These are phyloP conservation scores for Aulographum hederae DNA, from an alignment of 2,329 filamentous ascomycete genomes.

Conservation along the genomic window DNA sequence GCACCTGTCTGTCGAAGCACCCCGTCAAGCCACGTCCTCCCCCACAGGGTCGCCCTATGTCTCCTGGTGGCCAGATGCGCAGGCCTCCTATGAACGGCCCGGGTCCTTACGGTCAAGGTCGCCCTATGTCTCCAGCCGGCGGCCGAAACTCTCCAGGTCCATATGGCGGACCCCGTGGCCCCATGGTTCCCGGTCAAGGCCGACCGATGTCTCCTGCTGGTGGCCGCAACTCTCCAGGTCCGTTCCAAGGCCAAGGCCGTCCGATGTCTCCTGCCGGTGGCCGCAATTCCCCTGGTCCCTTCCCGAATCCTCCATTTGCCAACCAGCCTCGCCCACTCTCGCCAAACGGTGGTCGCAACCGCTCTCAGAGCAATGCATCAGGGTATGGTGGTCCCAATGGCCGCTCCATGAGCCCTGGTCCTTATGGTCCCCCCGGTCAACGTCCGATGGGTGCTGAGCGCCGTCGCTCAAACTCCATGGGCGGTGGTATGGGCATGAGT, in stretches of 20 bases:
- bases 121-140: conserved; percentile 19
- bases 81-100: conserved; percentile 15
- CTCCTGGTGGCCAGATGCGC: conserved; percentile 13
- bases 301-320: conserved; percentile 5
- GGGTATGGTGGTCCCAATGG: neutral
- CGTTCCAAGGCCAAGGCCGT: conserved; percentile 18
- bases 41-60: conserved; percentile 13
- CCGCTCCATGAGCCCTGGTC: conserved; percentile 19
- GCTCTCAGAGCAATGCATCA: neutral
- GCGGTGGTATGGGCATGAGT: conserved; percentile 10
- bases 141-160: conserved; percentile 7
- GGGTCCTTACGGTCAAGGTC: conserved; percentile 15
- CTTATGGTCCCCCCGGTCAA: conserved; percentile 14
- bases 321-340: conserved; percentile 6
- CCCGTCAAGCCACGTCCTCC: conserved; percentile 65
- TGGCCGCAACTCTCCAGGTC: conserved; percentile 29
- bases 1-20: conserved; percentile 81
- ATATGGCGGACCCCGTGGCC: too few species aligned
- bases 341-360: conserved; percentile 1
- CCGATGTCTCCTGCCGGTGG: conserved; percentile 21
- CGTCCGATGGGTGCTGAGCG: conserved; percentile 6
- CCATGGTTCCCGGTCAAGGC: too few species aligned
- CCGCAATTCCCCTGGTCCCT: conserved; percentile 12
- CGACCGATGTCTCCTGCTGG: conserved; percentile 22
- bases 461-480: conserved; percentile 19